Conservation (phyloP, 768 basidiomycete genomes). For the Russula foetens region DNA sequence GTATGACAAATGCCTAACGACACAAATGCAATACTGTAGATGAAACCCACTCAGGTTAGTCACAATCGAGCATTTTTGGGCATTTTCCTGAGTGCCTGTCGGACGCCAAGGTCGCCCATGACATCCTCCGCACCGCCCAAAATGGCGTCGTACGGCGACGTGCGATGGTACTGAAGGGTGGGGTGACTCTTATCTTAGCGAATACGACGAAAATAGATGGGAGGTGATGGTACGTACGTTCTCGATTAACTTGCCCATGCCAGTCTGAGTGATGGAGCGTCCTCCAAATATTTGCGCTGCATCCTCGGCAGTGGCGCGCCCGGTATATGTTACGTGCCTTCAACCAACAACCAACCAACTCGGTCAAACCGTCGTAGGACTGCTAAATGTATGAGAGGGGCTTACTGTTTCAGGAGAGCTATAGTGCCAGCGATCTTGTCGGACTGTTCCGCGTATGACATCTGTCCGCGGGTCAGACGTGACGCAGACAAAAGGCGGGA, state of each 20-base stretch:
- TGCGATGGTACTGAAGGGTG: constrained; percentile 59
- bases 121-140: constrained; percentile 77
- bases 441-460: constrained; percentile 80
- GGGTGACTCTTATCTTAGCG: not conserved
- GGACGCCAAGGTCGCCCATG: constrained; percentile 62
- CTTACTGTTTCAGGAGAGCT: constrained; percentile 81
- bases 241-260: constrained; percentile 81
- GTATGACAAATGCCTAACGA: too few relatives aligned
- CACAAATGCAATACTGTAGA: too few relatives aligned
- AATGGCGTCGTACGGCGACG: constrained; percentile 78
- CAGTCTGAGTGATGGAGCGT: constrained; percentile 75
- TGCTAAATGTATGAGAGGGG: constrained; percentile 1
- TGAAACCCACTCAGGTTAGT: too few relatives aligned
- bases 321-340: constrained; percentile 61
- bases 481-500: constrained; percentile 7
- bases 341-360: not conserved
- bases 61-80: constrained; percentile 42
- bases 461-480: constrained; percentile 35
- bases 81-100: constrained; percentile 66
- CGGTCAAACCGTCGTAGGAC: too few relatives aligned
- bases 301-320: constrained; percentile 63
- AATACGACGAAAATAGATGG: not conserved
- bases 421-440: constrained; percentile 84
- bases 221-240: constrained; percentile 38
- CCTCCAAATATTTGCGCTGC: constrained; percentile 87